phyloP scores from a whole-genome alignment of 768 basidiomycete species.

The Melanogaster broomeanus region DNA sequence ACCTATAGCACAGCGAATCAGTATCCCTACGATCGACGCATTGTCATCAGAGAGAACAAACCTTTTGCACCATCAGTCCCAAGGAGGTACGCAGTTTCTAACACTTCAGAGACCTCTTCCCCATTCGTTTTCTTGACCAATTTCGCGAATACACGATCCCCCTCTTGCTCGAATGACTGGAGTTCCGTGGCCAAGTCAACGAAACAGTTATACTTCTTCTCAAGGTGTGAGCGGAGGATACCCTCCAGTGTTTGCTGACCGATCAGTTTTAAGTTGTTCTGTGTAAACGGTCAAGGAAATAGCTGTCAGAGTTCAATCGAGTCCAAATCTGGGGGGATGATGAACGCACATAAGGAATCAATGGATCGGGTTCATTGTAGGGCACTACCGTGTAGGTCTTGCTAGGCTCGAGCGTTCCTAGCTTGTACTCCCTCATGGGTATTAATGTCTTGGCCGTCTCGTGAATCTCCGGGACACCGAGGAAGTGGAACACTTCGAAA shows the following conservation, averaged over 20 bases:
- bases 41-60: slow-evolving; percentile 1
- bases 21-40: neutral
- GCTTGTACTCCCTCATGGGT: slow-evolving; percentile 37
- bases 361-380: slow-evolving; percentile 21
- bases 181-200: slow-evolving; percentile 51
- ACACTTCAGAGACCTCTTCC: slow-evolving; percentile 26
- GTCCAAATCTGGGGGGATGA: neutral
- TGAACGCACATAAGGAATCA: slow-evolving; percentile 27
- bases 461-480: slow-evolving; percentile 41
- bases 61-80: slow-evolving; percentile 44
- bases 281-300: neutral
- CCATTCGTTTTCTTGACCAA: slow-evolving; percentile 30
- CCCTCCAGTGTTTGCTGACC: slow-evolving; percentile 34
- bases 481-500: slow-evolving; percentile 43
- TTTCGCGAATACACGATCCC: slow-evolving; percentile 37
- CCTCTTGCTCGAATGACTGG: slow-evolving; percentile 41
- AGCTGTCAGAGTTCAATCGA: neutral
- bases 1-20: slow-evolving; percentile 18
- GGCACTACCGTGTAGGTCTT: slow-evolving; percentile 5
- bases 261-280: slow-evolving; percentile 15
- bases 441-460: slow-evolving; percentile 27
- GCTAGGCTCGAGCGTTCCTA: slow-evolving; percentile 15
- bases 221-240: slow-evolving; percentile 17
- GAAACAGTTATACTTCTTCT: slow-evolving; percentile 21
- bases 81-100: slow-evolving; percentile 36